Evolutionary conservation across 2,329 filamentous ascomycete genomes (phyloP).

Genomic region (Fusarium neocosmosporiellum): DNA sequence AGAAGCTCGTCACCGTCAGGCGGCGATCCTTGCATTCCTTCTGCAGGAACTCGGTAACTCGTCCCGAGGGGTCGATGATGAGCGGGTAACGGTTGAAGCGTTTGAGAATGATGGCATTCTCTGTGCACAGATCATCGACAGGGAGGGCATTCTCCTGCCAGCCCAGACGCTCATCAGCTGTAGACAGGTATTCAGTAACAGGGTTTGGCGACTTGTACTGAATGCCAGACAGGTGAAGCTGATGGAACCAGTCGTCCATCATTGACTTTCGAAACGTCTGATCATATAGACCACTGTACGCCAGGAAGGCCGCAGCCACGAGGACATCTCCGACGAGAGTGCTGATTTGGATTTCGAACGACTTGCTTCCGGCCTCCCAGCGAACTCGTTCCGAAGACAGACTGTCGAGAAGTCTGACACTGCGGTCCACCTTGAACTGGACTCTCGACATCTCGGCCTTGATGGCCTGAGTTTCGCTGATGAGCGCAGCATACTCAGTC

Average conservation of each 20-base stretch:
- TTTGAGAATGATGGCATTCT: slow-evolving; percentile 97
- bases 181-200: slow-evolving; percentile 95
- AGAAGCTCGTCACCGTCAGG: slow-evolving; percentile 95
- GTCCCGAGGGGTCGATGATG: slow-evolving; percentile 96
- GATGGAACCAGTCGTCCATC: slow-evolving; percentile 97
- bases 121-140: slow-evolving; percentile 96
- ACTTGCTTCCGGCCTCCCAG: slow-evolving; percentile 98
- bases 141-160: slow-evolving; percentile 97
- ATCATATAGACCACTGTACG: slow-evolving; percentile 96
- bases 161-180: slow-evolving; percentile 90
- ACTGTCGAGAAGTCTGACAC: slow-evolving; percentile 92
- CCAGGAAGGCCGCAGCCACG: slow-evolving; percentile 95
- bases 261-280: slow-evolving; percentile 98
- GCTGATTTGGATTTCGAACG: slow-evolving; percentile 97
- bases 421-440: slow-evolving; percentile 97
- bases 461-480: slow-evolving; percentile 97
- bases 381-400: slow-evolving; percentile 91
- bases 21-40: slow-evolving; percentile 94
- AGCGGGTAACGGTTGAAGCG: slow-evolving; percentile 98
- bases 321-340: slow-evolving; percentile 96
- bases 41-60: slow-evolving; percentile 93
- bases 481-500: slow-evolving; percentile 92
- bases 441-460: slow-evolving; percentile 97
- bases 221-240: slow-evolving; percentile 92
- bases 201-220: slow-evolving; percentile 94